Evolutionary conservation across 1,284 basidiomycete species (phyloP).

Genomic region (Ceratobasidium sp.): DNA sequence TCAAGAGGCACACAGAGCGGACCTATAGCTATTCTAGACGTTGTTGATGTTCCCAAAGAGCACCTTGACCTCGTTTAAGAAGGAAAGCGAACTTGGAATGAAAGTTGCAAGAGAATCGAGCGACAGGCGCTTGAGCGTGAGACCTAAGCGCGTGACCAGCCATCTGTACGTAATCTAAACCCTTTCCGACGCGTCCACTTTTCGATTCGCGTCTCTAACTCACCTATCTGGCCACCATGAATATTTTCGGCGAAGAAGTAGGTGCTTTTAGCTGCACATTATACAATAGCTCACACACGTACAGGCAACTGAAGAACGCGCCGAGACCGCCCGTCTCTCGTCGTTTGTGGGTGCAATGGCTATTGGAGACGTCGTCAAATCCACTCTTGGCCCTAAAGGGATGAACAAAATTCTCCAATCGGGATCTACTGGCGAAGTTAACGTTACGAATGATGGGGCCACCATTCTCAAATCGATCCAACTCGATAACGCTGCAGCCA

Average conservation of each 20-base stretch:
- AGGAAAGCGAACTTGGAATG: background rate
- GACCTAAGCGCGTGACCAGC: conserved; percentile 10
- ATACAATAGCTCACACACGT: conserved; percentile 26
- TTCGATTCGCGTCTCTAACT: conserved; percentile 44
- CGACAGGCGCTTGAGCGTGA: conserved; percentile 2
- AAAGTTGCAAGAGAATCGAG: background rate
- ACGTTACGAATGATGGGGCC: conserved; percentile 98
- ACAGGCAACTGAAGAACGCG: conserved; percentile 96
- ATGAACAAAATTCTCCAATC: conserved; percentile 98
- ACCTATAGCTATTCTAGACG: background rate
- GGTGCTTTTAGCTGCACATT: conserved; percentile 1
- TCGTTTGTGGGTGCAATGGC: conserved; percentile 98
- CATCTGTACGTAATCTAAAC: conserved; percentile 36
- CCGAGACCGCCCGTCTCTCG: conserved; percentile 98
- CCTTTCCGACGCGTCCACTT: conserved; percentile 45
- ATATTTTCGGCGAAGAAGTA: conserved; percentile 64
- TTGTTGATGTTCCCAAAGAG: background rate
- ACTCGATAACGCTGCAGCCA: conserved; percentile 98
- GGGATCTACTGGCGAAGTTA: conserved; percentile 90
- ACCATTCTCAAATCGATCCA: conserved; percentile 98
- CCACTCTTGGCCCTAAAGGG: conserved; percentile 96
- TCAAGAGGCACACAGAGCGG: background rate
- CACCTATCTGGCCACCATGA: conserved; percentile 53
- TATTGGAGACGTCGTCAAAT: conserved; percentile 97
- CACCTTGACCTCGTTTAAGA: background rate